Base-by-base conservation (phyloP, 139 green algal species). In the Chlorella sp. region DNA sequence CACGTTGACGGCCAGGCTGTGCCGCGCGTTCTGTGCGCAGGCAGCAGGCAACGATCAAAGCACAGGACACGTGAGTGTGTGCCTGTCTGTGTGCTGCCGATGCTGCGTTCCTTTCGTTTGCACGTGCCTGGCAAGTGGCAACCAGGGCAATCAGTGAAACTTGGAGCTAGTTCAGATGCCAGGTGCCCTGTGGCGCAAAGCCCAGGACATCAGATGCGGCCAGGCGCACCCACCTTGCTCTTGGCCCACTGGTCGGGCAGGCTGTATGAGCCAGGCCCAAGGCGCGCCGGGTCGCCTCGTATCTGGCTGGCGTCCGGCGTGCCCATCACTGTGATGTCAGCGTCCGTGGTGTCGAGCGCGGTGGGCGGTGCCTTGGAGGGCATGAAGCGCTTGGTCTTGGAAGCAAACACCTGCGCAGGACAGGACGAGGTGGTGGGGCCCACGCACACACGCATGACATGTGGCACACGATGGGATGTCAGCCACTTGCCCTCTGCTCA, bases 341-440 rank as follows among this genome's bases (percentile, higher is more conserved):
- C 17, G 31, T 63, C 36, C 1, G 42, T 35, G 6, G 30, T 72
- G 29, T 76, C 71, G 4, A 69, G 5, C 2, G 59, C 61, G 5
- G 71, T 63, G 3, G 71, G 71, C 2, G 71, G 35, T 20, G 71
- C 61, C 26, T 31, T 70, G 60, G 35, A 17, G 31, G 70, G 4
- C 1, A 51, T 31, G 59, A 69, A 76, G 10, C 71, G 60, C 5
- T 59, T 30, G 1, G 71, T 63, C 32, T 35, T 49, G 2, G 71
- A 76, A 17, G 35, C 71, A 76, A 76, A 76, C 6, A 64, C 55
- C 55, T 64, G 55, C 42, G 17, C 17, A n/a, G n/a, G n/a, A n/a
- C n/a, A n/a, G n/a, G n/a, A n/a, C n/a, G n/a, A n/a, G n/a, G n/a
- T n/a, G n/a, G n/a, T n/a, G n/a, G n/a, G n/a, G n/a, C n/a, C n/a